Conservation (phyloP, 306 rosid genomes). For the Castanospermum australe region DNA sequence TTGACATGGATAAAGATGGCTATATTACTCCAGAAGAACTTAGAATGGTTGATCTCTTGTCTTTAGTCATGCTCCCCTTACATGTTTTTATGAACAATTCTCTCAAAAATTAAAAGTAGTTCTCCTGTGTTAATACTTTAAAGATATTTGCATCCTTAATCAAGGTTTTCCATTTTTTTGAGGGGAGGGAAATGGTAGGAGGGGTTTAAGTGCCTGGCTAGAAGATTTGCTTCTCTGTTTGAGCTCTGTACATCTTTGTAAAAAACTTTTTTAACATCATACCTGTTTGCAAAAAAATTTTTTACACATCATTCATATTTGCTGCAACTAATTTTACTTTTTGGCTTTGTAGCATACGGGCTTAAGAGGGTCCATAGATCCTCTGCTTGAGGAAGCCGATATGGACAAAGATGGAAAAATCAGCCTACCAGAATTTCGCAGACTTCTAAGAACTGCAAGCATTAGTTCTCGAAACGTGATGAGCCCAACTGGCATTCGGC, state of each 20-base stretch:
- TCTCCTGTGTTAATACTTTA: neutral
- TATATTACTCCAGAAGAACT: conserved; percentile 84
- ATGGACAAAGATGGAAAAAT: conserved; percentile 84
- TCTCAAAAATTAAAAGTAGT: neutral
- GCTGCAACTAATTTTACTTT: conserved; percentile 12
- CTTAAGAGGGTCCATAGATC: conserved; percentile 63
- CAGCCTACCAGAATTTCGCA: conserved; percentile 73
- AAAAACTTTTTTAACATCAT: neutral
- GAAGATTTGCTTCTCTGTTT: neutral
- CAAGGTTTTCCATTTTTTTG: conserved; percentile 6
- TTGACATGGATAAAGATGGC: conserved; percentile 82
- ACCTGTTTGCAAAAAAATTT: neutral
- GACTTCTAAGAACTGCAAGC: conserved; percentile 83
- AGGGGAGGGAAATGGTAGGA: neutral
- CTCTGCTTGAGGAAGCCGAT: conserved; percentile 89
- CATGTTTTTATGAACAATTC: neutral
- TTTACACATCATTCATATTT: neutral
- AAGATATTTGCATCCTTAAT: conserved; percentile 6
- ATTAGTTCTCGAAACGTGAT: conserved; percentile 47
- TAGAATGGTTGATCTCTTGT: conserved; percentile 58
- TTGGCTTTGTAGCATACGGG: conserved; percentile 66
- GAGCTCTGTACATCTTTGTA: neutral
- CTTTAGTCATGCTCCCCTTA: neutral
- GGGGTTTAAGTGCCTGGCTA: neutral
- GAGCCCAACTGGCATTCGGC: conserved; percentile 28